These are phyloP conservation scores for Auricularia sp. DNA, from an alignment of 768 basidiomycete species.

Conservation along the genomic window DNA sequence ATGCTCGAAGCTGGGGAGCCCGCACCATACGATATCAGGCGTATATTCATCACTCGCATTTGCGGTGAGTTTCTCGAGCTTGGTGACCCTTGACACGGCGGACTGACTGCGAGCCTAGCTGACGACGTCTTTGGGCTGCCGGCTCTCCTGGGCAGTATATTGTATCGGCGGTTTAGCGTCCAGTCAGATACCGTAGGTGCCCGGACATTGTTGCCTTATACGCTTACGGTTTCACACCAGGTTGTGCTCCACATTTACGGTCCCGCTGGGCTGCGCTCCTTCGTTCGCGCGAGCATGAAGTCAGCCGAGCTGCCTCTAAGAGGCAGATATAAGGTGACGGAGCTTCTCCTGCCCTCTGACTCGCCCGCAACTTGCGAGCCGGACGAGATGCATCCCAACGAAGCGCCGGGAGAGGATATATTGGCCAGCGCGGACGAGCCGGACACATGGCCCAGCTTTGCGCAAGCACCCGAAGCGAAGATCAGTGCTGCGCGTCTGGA, in stretches of 20 bases:
- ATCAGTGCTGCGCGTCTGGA: conserved; percentile 67
- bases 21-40: conserved; percentile 37
- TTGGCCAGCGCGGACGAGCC: conserved; percentile 29
- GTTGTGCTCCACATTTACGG: conserved; percentile 66
- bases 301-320: conserved; percentile 54
- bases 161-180: conserved; percentile 6
- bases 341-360: conserved; percentile 55
- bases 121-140: conserved; percentile 71
- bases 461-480: conserved; percentile 33
- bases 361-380: conserved; percentile 34
- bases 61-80: conserved; percentile 39
- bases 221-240: conserved; percentile 14
- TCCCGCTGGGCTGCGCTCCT: conserved; percentile 63
- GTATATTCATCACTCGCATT: conserved; percentile 79
- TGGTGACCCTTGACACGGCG: not conserved
- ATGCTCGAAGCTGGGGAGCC: conserved; percentile 41
- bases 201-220: not conserved
- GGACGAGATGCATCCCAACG: conserved; percentile 48
- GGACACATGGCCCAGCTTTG: conserved; percentile 58
- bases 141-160: conserved; percentile 47
- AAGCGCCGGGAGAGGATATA: conserved; percentile 54
- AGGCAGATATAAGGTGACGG: conserved; percentile 66
- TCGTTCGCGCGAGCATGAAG: conserved; percentile 59
- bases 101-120: conserved; percentile 23
- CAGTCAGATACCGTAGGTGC: not conserved